phyloP scores from a whole-genome alignment of 2,329 filamentous ascomycete species.

The Xylaria sp. region DNA sequence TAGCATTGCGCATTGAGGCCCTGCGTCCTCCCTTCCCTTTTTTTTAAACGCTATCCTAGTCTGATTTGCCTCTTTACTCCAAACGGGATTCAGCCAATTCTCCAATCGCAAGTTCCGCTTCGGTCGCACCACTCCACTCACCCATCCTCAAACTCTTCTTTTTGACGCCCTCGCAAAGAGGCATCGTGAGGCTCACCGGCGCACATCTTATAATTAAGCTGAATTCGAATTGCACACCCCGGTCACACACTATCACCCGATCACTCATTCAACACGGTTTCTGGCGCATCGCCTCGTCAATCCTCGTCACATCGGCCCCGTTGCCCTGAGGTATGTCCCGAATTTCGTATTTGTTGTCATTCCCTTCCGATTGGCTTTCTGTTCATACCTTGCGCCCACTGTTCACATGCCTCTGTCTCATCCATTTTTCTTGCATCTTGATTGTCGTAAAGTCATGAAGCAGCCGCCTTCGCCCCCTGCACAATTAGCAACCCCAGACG shows the following conservation, averaged over 20 bases:
- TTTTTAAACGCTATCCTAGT: constrained; percentile 39
- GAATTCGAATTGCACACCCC: constrained; percentile 40
- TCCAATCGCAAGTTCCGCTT: constrained; percentile 34
- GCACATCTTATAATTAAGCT: constrained; percentile 39
- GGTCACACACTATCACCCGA: background rate
- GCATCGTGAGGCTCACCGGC: constrained; percentile 43
- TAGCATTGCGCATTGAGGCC: constrained; percentile 29
- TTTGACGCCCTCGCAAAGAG: constrained; percentile 22
- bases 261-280: background rate
- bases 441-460: background rate
- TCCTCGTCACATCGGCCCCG: background rate
- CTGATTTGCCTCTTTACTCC: constrained; percentile 42
- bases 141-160: constrained; percentile 18
- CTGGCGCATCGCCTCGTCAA: background rate
- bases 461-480: background rate
- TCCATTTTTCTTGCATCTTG: background rate
- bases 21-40: constrained; percentile 25
- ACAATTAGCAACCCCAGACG: background rate
- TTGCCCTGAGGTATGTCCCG: constrained; percentile 20
- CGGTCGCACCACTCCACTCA: constrained; percentile 41
- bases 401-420: background rate
- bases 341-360: background rate
- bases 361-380: background rate
- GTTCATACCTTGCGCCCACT: background rate
- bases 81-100: constrained; percentile 37